Percentiles rank a stretch among this genome's conserved stretches.
These are phyloP conservation scores for Suillus tomentosus DNA, from an alignment of 768 basidiomycete genomes.

Conservation along the genomic window DNA sequence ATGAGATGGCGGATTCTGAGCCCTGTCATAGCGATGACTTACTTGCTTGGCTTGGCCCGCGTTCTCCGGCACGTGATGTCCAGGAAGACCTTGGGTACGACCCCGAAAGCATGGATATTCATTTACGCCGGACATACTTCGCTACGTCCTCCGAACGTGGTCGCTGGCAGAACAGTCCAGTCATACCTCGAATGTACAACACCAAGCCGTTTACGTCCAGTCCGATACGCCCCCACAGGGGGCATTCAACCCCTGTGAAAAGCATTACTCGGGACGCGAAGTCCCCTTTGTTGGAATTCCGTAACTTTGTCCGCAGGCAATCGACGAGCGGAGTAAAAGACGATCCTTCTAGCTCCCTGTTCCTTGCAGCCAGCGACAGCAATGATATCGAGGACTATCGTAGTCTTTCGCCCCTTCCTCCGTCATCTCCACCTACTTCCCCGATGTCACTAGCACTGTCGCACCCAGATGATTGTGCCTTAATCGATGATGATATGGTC, in stretches of 20 bases:
- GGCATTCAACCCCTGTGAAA: slow-evolving; percentile 29
- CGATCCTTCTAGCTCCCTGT: slow-evolving; percentile 5
- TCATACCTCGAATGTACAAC: slow-evolving; percentile 29
- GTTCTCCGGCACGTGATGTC: not conserved
- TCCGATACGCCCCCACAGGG: slow-evolving; percentile 20
- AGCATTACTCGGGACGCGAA: slow-evolving; percentile 1
- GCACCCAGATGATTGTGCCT: slow-evolving; percentile 26
- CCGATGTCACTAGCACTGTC: slow-evolving; percentile 42
- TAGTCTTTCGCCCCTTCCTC: slow-evolving; percentile 30
- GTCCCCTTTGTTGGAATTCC: slow-evolving; percentile 11
- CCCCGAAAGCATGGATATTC: slow-evolving; percentile 35
- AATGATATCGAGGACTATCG: slow-evolving; percentile 21
- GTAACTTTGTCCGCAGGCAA: slow-evolving; percentile 9
- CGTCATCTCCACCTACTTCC: slow-evolving; percentile 49
- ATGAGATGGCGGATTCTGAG: not conserved
- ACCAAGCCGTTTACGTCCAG: slow-evolving; percentile 19
- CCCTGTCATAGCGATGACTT: not conserved
- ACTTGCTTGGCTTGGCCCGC: not conserved
- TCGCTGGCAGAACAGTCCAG: slow-evolving; percentile 55
- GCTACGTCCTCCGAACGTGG: slow-evolving; percentile 60
- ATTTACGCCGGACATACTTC: slow-evolving; percentile 52
- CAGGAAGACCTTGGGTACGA: slow-evolving; percentile 30
- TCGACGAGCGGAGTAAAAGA: slow-evolving; percentile 9
- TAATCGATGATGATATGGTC: slow-evolving; percentile 13
- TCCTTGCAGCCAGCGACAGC: slow-evolving; percentile 17